Conservation (phyloP, 164 flowering plant genomes). For the Umbellularia californica region DNA sequence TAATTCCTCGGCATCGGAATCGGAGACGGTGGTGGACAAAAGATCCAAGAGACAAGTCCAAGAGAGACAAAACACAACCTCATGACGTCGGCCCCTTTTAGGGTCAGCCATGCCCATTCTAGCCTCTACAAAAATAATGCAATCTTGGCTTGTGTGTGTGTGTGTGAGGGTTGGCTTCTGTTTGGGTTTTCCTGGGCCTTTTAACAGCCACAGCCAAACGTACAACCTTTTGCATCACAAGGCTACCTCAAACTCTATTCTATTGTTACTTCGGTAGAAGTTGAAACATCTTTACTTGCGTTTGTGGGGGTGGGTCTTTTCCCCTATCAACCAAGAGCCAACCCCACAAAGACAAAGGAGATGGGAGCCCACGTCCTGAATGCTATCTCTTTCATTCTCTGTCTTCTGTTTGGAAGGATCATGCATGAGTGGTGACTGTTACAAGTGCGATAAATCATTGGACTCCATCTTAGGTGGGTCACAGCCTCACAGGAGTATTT, state of each 20-base stretch:
- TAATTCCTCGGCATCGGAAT: neutral
- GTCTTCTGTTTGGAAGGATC: constrained; percentile 9
- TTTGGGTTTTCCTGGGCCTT: neutral
- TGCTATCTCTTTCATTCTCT: neutral
- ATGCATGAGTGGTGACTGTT: neutral
- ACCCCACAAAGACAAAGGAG: constrained; percentile 24
- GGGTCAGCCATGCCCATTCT: neutral
- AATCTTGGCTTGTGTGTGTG: neutral
- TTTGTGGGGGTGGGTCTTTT: constrained; percentile 15
- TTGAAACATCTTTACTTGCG: constrained; percentile 22
- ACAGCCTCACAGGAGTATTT: neutral
- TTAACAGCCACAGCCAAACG: no score
- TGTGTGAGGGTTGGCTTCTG: neutral
- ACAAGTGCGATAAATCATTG: neutral
- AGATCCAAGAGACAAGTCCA: constrained; percentile 13
- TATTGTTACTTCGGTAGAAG: constrained; percentile 4
- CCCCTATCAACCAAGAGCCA: constrained; percentile 32
- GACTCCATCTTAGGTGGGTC: constrained; percentile 1
- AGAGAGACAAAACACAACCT: constrained; percentile 11
- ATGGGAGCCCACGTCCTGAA: constrained; percentile 10
- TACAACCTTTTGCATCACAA: constrained; percentile 9
- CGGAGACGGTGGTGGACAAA: neutral
- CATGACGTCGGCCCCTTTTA: constrained; percentile 5
- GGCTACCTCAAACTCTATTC: constrained; percentile 22
- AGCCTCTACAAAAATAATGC: neutral